Base-by-base conservation (phyloP, 2,329 filamentous ascomycete genomes). In the Fusarium secorum region DNA sequence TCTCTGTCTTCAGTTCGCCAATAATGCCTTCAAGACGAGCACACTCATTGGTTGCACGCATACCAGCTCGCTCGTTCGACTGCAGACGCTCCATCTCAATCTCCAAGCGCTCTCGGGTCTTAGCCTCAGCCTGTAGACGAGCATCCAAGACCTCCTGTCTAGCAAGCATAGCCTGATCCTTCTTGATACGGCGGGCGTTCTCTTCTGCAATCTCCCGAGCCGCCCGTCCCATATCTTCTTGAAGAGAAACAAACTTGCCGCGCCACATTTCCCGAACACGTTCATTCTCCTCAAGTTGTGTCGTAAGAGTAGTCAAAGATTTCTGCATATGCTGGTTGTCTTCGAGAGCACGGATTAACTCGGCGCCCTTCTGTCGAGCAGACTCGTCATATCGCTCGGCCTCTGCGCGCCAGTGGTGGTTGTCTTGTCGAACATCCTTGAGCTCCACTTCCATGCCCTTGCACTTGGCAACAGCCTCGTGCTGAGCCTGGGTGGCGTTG, bases 221-320 rank as follows among this genome's bases (percentile, higher is more conserved):
- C 52, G 94, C 93, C 60, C 85, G 85, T 35, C 90, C 88, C 91
- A 98, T 95, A 74, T 98, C 94, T 70, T 94, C 89, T 80, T 98
- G 95, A 41, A 99, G 85, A 65, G 90, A 90, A 74, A 95, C 89
- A 76, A 98, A 92, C 81, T 96, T 97, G 78, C 86, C 85, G 72
- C 94, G 91, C 88, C 97, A 95, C 66, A 87, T 90, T 78, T 97
- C 93, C 63, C 94, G 91, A 64, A 97, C 88, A 70, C 91, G 90
- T 77, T 95, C 90, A 76, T 94, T 95, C 82, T 97, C 95, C 76
- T 96, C 91, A 44, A 96, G 88, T 78, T 97, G 94, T 48, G 88
- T 88, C 68, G 90, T 89, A 60, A 97, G 85, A 26, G 90, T 91
- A 67, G 91, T 89, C 63, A 97, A 89, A 33, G 90, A 90, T 77